Base-by-base conservation (phyloP, 108 stramenopile species). In the Skeletonema tropicum region DNA sequence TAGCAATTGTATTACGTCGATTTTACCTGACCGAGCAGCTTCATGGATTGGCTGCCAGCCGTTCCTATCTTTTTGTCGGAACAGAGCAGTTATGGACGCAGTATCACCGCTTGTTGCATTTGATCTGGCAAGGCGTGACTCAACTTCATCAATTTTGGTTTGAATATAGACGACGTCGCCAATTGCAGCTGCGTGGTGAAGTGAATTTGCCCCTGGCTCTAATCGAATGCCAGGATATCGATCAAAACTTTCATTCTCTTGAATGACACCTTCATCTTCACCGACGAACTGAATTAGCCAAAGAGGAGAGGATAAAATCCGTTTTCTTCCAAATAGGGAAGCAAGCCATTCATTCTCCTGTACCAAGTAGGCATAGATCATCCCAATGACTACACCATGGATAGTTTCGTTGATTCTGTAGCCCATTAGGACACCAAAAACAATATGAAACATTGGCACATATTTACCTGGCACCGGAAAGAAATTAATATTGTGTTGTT, bases 31-130 rank as follows among this genome's bases (percentile, higher is more conserved):
- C 42, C 82, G 73, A 6, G 77, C 73, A 21, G 67, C 77, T 62
- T 83, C 82, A 49, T 83, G 82, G 17, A 83, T 23, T 1, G 82
- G 82, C 57, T 78, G 77, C 82, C 82, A 83, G 15, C 77, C 73
- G 57, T 83, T 83, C 33, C 26, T 61, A 58, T 83, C 82, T 52
- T 79, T 45, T 14, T 82, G 64, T 3, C 74, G 74, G 61, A 75
- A 82, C 11, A 25, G 67, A 42, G 67, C 66, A 10, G 78, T 52
- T 15, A 61, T 66, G 0, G 49, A 52, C 5, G 49, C 15, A 45
- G 42, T 39, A 31, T 35, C 64, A 13, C 42, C 60, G n/a, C 33
- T 42, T 30, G 62, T 8, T 0, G 42, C 58, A 45, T 39, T 46
- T 33, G 62, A 49, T 62, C 25, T 17, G 30, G 32, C 39, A 8